Conservation (phyloP, 2,329 filamentous ascomycete genomes). For the Xylaria hypoxylon region DNA sequence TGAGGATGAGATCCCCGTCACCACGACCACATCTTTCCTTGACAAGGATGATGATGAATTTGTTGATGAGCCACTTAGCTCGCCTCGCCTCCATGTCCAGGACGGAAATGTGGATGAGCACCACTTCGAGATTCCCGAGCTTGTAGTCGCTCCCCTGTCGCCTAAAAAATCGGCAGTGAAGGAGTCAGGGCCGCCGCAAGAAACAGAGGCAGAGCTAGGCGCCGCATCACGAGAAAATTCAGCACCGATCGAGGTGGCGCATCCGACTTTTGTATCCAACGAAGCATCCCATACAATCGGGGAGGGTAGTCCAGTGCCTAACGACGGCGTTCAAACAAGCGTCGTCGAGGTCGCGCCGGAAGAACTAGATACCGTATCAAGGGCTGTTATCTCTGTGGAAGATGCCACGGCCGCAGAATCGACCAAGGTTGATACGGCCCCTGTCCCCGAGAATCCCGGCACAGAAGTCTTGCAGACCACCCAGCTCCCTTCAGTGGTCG, state of each 20-base stretch:
- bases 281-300: slow-evolving; percentile 1
- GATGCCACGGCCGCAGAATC: background rate
- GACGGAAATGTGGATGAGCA: slow-evolving; percentile 66
- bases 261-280: background rate
- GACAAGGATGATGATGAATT: slow-evolving; percentile 78
- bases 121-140: slow-evolving; percentile 66
- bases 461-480: slow-evolving; percentile 1
- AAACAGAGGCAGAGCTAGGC: slow-evolving; percentile 20
- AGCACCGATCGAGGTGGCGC: background rate
- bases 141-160: slow-evolving; percentile 69
- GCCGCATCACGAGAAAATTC: background rate
- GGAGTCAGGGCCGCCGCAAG: slow-evolving; percentile 40
- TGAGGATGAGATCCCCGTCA: slow-evolving; percentile 62
- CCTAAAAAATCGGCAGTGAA: slow-evolving; percentile 57
- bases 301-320: slow-evolving; percentile 9
- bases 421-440: background rate
- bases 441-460: background rate
- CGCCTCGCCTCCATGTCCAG: slow-evolving; percentile 71
- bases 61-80: slow-evolving; percentile 81
- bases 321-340: slow-evolving; percentile 14
- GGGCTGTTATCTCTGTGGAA: background rate
- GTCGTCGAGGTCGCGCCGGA: slow-evolving; percentile 25
- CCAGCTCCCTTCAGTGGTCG: slow-evolving; percentile 6
- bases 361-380: slow-evolving; percentile 2
- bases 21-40: slow-evolving; percentile 57